Conservation (phyloP, 2,329 filamentous ascomycete genomes). For the Ceratocystis cubensis region DNA sequence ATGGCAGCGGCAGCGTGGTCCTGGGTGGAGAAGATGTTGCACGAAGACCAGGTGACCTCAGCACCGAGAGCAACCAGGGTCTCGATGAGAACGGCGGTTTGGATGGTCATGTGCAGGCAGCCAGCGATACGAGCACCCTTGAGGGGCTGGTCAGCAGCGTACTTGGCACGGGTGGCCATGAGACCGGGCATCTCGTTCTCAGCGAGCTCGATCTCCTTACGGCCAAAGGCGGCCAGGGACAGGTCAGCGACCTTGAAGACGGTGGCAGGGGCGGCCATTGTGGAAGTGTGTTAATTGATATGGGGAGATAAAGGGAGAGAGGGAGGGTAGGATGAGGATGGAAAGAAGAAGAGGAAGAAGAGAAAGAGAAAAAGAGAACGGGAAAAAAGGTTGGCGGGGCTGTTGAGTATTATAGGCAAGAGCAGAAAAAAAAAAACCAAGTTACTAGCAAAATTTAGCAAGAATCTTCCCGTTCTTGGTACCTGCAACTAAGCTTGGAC, state of each 20-base stretch:
- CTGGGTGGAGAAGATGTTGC: slow-evolving; percentile 99
- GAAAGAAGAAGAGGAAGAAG: slow-evolving; percentile 20
- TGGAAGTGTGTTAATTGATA: slow-evolving; percentile 25
- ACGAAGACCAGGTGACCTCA: slow-evolving; percentile 96
- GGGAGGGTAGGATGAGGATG: slow-evolving; percentile 21
- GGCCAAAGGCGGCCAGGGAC: slow-evolving; percentile 92
- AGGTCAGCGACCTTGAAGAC: slow-evolving; percentile 99
- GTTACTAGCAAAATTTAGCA: background rate
- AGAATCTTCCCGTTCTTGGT: slow-evolving; percentile 10
- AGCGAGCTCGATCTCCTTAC: slow-evolving; percentile 96
- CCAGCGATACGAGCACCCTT: slow-evolving; percentile 91
- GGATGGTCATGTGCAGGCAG: slow-evolving; percentile 99
- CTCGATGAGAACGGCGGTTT: slow-evolving; percentile 98
- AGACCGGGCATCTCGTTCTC: slow-evolving; percentile 97
- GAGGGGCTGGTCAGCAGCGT: slow-evolving; percentile 83
- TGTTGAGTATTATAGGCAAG: slow-evolving; percentile 8
- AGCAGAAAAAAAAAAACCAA: slow-evolving; percentile 5
- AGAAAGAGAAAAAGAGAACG: background rate
- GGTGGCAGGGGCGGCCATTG: slow-evolving; percentile 66
- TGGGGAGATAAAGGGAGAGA: slow-evolving; percentile 21
- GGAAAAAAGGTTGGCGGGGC: slow-evolving; percentile 13
- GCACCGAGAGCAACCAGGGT: slow-evolving; percentile 88
- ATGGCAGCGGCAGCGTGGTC: slow-evolving; percentile 97
- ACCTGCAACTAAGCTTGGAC: slow-evolving; percentile 2
- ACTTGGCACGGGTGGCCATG: slow-evolving; percentile 87